A percentile compares a stretch with the other conserved stretches of the same genome.
Conservation (phyloP, 192 early-diverging fungal species). For the Coemansia sp. region DNA sequence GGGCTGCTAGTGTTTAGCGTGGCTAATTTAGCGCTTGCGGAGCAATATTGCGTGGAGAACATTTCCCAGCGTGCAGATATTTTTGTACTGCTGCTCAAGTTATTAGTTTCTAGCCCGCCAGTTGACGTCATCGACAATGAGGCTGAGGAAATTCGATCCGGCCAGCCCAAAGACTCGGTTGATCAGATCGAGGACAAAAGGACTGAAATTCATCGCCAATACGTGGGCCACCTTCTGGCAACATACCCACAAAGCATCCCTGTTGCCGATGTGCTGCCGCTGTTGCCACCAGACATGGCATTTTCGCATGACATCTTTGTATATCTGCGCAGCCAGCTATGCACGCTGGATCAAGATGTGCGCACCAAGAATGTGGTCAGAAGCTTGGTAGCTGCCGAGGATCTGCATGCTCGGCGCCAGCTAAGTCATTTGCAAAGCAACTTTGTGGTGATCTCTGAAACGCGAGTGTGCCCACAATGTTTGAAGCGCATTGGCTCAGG, state of each 20-base stretch:
- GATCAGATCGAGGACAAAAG: slow-evolving; percentile 17
- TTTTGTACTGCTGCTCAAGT: slow-evolving; percentile 40
- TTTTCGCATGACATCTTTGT: slow-evolving; percentile 47
- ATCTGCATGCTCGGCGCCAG: slow-evolving; percentile 39
- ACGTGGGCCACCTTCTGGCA: slow-evolving; percentile 40
- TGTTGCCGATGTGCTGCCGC: slow-evolving; percentile 28
- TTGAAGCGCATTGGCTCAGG: slow-evolving; percentile 55
- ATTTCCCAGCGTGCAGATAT: slow-evolving; percentile 20
- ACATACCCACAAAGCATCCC: slow-evolving; percentile 34
- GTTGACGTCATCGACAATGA: slow-evolving; percentile 38
- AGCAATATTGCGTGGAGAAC: slow-evolving; percentile 65
- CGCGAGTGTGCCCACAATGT: slow-evolving; percentile 49
- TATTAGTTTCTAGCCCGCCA: slow-evolving; percentile 28
- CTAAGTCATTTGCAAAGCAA: slow-evolving; percentile 28
- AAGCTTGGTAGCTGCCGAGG: slow-evolving; percentile 36
- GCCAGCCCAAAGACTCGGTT: background rate
- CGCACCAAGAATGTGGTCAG: slow-evolving; percentile 33
- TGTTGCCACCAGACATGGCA: slow-evolving; percentile 49
- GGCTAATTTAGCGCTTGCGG: slow-evolving; percentile 50
- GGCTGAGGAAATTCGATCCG: slow-evolving; percentile 12
- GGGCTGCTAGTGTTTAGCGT: slow-evolving; percentile 79
- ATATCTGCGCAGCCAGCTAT: slow-evolving; percentile 58
- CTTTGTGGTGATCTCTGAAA: slow-evolving; percentile 38
- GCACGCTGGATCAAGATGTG: slow-evolving; percentile 40
- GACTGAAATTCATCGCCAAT: slow-evolving; percentile 28